A percentile compares a stretch with the other conserved stretches of the same genome.
phyloP scores from a whole-genome alignment of 306 rosid genomes.

The Fagus sylvatica region DNA sequence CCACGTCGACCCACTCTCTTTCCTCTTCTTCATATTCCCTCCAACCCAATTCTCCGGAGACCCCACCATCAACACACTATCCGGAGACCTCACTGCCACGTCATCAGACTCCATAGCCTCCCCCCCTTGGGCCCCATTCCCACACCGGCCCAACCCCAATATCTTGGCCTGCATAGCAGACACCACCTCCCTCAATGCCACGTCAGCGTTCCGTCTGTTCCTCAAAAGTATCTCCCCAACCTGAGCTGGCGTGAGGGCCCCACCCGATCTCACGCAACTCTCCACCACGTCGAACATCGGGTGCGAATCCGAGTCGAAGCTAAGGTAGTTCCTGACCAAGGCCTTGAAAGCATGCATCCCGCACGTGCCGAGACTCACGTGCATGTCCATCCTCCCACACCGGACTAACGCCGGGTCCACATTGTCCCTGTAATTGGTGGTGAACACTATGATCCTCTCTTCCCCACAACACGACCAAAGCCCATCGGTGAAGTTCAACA shows the following conservation, averaged over 20 bases:
- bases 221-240: conserved; percentile 73
- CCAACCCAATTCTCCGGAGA: conserved; percentile 79
- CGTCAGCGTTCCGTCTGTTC: conserved; percentile 53
- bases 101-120: conserved; percentile 41
- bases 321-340: conserved; percentile 52
- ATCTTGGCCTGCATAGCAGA: conserved; percentile 61
- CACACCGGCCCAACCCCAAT: conserved; percentile 9
- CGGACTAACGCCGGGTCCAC: conserved; percentile 82
- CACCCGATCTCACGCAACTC: conserved; percentile 58
- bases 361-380: conserved; percentile 74
- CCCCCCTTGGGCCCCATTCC: conserved; percentile 24
- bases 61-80: conserved; percentile 69
- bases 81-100: conserved; percentile 56
- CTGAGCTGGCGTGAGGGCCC: conserved; percentile 84
- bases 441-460: conserved; percentile 76
- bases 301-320: conserved; percentile 51
- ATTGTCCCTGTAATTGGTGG: conserved; percentile 67
- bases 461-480: conserved; percentile 90
- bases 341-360: conserved; percentile 68
- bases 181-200: conserved; percentile 71
- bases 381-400: conserved; percentile 90
- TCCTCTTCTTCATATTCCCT: conserved; percentile 53
- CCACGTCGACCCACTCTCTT: conserved; percentile 31
- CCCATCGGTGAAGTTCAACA: conserved; percentile 79
- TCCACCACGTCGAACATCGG: conserved; percentile 59